A percentile compares a stretch with the other conserved stretches of the same genome.
Evolutionary conservation across 163 green algal species (phyloP).

Genomic region (Volvox carteri): DNA sequence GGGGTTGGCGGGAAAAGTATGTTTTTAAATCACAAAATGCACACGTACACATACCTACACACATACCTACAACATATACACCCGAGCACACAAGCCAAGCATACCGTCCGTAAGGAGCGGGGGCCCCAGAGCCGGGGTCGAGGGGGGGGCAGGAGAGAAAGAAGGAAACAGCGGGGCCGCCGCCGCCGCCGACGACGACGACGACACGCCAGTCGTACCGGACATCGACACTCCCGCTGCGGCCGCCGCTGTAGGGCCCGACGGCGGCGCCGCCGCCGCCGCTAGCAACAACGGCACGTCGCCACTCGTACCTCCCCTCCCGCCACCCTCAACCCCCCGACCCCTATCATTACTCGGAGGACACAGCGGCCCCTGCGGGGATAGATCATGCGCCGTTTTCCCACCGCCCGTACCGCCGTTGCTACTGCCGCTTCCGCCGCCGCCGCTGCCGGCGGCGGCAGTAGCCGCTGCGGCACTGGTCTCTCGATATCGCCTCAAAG

Average conservation of each 20-base stretch:
- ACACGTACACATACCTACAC: no score
- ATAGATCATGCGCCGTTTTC: no score
- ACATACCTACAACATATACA: no score
- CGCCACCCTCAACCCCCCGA: not conserved
- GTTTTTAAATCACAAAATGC: no score
- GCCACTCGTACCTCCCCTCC: not conserved
- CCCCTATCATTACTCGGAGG: not conserved
- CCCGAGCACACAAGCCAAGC: not conserved
- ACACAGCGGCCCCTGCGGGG: not conserved
- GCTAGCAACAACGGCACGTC: not conserved
- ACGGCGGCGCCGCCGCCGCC: not conserved
- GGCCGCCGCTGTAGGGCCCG: not conserved
- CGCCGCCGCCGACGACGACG: not conserved
- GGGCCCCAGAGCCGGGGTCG: slow-evolving; percentile 12
- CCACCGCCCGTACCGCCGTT: not conserved
- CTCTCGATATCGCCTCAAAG: not conserved
- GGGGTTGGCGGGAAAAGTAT: no score
- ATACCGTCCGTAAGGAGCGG: slow-evolving; percentile 35
- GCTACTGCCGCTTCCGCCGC: not conserved
- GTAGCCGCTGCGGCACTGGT: not conserved
- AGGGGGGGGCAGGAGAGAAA: not conserved
- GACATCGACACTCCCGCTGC: not conserved
- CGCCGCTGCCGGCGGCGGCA: not conserved
- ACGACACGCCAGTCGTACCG: no score
- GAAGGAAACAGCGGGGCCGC: no score